Base-by-base conservation (phyloP, 768 basidiomycete species). In the Lactarius quietus region DNA sequence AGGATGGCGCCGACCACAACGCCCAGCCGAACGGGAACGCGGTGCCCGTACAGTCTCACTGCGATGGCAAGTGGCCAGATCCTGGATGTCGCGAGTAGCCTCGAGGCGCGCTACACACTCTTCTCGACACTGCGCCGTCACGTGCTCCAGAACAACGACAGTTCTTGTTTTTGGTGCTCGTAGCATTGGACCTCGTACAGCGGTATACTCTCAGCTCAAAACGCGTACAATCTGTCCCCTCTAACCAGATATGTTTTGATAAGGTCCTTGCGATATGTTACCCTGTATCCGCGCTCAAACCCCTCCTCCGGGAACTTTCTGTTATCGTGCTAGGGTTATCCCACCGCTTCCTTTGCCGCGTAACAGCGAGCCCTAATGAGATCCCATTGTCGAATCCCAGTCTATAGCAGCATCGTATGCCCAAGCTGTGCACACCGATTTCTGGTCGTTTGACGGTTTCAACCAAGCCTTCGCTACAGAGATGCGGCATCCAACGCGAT, bases 11-110 rank as follows among this genome's bases (percentile, higher is more conserved):
- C 36, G 67, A 70, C 41, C 38, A 10, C 38, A 56, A 61, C 39
- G 26, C 54, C 28, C 59, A 36, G 8, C 59, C 43, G 7, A 31
- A 54, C 52, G 36, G 51, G 3, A 57, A 59, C 51, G 64, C 71
- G 1, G n/a, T n/a, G n/a, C n/a, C n/a, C n/a, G n/a, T n/a, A n/a
- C 68, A 72, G 1, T 72, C 76, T 14, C 74, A 80, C 57, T 73
- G 75, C 20, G 90, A 92, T 74, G 89, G 90, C n/a, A 89, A 91
- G 73, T 80, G 88, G 82, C 71, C 85, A 86, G 75, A 91, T 93
- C 88, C 79, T 93, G 8, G 84, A 86, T 58, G 81, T 85, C 17
- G 92, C 91, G 17, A 74, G 80, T 61, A 72, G 74, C 26, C 74
- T 93, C 58, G 91, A 92, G 70, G 84, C 85, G 63, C 86, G 92